Base-by-base conservation (phyloP, 257 asterid genomes). In the Nicotiana tomentosiformis region DNA sequence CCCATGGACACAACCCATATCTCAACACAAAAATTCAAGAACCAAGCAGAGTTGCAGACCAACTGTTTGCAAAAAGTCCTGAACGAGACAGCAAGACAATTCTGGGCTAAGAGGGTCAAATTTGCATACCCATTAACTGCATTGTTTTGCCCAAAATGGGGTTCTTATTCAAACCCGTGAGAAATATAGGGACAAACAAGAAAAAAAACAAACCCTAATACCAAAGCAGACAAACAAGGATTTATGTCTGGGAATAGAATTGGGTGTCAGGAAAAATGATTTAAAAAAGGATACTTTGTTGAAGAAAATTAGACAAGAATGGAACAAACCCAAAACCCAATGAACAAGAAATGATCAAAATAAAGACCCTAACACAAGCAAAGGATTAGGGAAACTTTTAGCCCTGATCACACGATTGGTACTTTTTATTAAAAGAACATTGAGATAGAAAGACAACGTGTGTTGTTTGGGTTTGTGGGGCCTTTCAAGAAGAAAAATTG, bases 1-100 rank as follows among this genome's bases (percentile, higher is more conserved):
- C n/a, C 90, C 95, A 72, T 91, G 95, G 82, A 94, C 83, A 82
- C 99, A 96, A 23, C 99, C 99, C 99, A 96, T 96, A 81, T 77
- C 86, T 69, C 83, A 57, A 66, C 58, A 77, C 86, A 76, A 66
- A 66, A 8, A 46, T 72, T 83, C 83, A 60, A 83, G 84, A 83
- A 72, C 83, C 82, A 78, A 67, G 77, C 74, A 43, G 82, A 84
- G 78, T 70, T 78, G 74, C 80, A 62, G 69, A 84, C 66, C 87
- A 87, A 86, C 56, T 91, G 89, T 86, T 86, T 62, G 92, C 68
- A 18, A 77, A 87, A 90, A 89, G 86, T 67, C 85, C 89, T 29
- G 83, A 87, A 60, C 86, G 82, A 88, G 87, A 89, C 80, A 85
- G 66, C 46, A 30, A 86, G n/a, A 64, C 33, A 82, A 77, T 86